phyloP scores from a whole-genome alignment of 2,329 filamentous ascomycete genomes.

The Pyrenochaeta sp. region DNA sequence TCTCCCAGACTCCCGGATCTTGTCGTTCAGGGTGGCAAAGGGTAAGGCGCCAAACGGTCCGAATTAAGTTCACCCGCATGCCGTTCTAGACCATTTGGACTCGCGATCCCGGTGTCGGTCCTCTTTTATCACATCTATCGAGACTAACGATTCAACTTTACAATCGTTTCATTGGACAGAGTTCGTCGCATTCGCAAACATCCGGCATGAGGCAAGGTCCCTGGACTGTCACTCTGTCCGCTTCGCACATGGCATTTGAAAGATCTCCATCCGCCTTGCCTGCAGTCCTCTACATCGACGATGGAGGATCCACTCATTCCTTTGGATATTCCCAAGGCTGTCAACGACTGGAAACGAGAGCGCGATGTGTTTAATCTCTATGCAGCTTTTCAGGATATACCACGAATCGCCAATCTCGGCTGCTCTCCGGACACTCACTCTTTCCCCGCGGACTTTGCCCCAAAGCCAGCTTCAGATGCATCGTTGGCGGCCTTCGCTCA shows the following conservation, averaged over 20 bases:
- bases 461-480: constrained; percentile 22
- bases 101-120: too few species aligned
- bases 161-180: too few species aligned
- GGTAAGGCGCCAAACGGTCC: too few species aligned
- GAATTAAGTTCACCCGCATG: too few species aligned
- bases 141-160: too few species aligned
- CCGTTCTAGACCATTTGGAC: too few species aligned
- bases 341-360: constrained; percentile 13
- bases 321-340: neutral
- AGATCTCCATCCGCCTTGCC: neutral
- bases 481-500: constrained; percentile 37
- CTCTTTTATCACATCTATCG: too few species aligned
- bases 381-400: constrained; percentile 19
- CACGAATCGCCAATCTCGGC: constrained; percentile 9
- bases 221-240: too few species aligned
- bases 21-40: too few species aligned
- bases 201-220: too few species aligned
- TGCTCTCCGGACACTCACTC: constrained; percentile 5
- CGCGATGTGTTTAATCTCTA: constrained; percentile 20
- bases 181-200: too few species aligned
- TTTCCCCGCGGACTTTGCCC: constrained; percentile 10
- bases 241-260: neutral
- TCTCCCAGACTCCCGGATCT: too few species aligned
- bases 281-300: neutral
- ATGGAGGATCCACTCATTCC: constrained; percentile 7